Base-by-base conservation (phyloP, 2,329 filamentous ascomycete species). In the Penicillium sp. region DNA sequence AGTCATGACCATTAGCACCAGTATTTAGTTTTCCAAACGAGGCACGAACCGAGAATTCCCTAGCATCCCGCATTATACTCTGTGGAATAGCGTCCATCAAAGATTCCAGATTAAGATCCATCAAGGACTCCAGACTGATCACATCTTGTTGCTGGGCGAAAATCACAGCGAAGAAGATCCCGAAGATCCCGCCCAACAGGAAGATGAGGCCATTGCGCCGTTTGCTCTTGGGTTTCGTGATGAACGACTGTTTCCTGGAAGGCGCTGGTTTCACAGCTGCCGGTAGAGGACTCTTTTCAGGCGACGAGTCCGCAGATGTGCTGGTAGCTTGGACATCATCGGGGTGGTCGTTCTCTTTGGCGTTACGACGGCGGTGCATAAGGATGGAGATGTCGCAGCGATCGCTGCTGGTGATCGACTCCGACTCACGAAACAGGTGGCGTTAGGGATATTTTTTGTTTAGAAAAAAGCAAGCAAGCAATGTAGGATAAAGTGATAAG, bases 121-220 rank as follows among this genome's bases (percentile, higher is more conserved):
- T 81, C 66, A 90, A 72, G 52, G 91, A 83, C 61, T 94, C 91
- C 66, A 97, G 83, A 64, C 92, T 92, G 66, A 97, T 93, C 65
- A 98, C 85, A 73, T 97, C 93, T 78, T 93, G 95, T 75, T 86
- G 91, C 67, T 90, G 90, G 31, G 93, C 94, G 70, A 99, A 95
- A 77, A 97, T 93, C 31, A 93, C 90, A 1, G 95, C 95, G 2
- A 90, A 84, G n/a, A 96, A 81, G 60, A 99, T 85, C 13, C 95
- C 95, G 70, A 95, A 94, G n/a, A 99, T 72, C 46, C 93, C 92
- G 35, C 95, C 95, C 21, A 99, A 83, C 9, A 90, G 81, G 77
- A 99, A 98, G 30, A 97, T 91, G 72, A 96, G 87, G 2, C 89
- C 89, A 76, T 88, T 91, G 65, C 89, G 88, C 69, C 91, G 87